These are phyloP conservation scores for Amphibolis antarctica DNA, from an alignment of 106 monocot genomes.

Conservation along the genomic window DNA sequence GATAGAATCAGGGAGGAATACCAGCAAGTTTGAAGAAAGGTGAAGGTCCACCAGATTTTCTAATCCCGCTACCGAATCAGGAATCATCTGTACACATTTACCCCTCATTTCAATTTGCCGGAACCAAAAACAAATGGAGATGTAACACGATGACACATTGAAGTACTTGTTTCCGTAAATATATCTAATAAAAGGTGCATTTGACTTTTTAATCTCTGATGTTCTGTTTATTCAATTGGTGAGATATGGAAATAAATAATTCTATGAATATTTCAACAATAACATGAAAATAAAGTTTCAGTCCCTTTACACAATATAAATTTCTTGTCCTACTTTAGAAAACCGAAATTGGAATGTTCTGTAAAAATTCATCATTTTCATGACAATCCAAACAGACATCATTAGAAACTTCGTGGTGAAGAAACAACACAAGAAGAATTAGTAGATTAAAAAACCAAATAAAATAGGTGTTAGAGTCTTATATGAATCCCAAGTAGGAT, in stretches of 20 bases:
- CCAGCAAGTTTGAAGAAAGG: conserved; percentile 54
- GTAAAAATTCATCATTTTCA: too few species aligned
- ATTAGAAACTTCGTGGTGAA: too few species aligned
- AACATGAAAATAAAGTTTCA: too few species aligned
- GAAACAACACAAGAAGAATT: neutral
- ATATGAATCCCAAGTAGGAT: too few species aligned
- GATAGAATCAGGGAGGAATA: conserved; percentile 75
- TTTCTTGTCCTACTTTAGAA: too few species aligned
- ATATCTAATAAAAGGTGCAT: neutral
- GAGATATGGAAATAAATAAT: neutral
- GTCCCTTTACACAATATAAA: too few species aligned
- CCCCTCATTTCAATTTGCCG: neutral
- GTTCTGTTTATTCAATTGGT: too few species aligned
- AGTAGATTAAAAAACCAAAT: too few species aligned
- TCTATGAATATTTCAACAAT: neutral
- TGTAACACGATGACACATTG: neutral
- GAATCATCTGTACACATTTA: conserved; percentile 34
- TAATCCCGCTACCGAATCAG: conserved; percentile 73
- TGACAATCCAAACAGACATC: too few species aligned
- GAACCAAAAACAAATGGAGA: neutral
- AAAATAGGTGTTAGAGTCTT: too few species aligned
- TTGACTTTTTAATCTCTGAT: neutral
- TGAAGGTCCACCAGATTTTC: conserved; percentile 65
- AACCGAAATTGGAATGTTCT: too few species aligned
- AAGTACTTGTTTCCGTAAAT: neutral